phyloP scores from a whole-genome alignment of 2,329 filamentous ascomycete genomes.

The Penicillium fuscoglaucum region DNA sequence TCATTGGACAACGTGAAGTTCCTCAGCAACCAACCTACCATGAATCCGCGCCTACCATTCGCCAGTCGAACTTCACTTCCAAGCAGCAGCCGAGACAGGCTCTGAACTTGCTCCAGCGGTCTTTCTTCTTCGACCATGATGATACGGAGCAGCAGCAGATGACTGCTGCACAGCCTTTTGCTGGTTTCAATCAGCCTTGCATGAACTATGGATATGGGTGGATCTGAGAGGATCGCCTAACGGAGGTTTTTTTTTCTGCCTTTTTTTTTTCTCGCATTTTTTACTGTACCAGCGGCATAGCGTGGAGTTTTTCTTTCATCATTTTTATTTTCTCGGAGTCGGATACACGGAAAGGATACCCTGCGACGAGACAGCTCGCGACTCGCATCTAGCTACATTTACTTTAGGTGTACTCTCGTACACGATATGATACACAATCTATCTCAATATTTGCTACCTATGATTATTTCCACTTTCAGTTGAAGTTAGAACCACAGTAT shows the following conservation, averaged over 20 bases:
- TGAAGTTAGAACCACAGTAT: neutral
- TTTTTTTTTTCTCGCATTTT: slow-evolving; percentile 8
- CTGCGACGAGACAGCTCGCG: slow-evolving; percentile 16
- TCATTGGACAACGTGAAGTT: slow-evolving; percentile 7
- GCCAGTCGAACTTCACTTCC: slow-evolving; percentile 15
- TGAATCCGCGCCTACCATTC: slow-evolving; percentile 7
- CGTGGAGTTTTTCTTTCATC: slow-evolving; percentile 31
- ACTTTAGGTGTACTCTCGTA: slow-evolving; percentile 2
- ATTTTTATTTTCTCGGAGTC: slow-evolving; percentile 15
- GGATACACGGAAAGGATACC: slow-evolving; percentile 31
- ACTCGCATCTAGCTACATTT: slow-evolving; percentile 4
- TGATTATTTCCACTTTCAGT: neutral
- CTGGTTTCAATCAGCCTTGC: slow-evolving; percentile 32
- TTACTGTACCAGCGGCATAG: slow-evolving; percentile 32
- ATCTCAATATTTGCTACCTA: neutral
- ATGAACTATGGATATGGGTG: slow-evolving; percentile 39
- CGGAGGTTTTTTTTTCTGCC: slow-evolving; percentile 9
- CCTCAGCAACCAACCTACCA: slow-evolving; percentile 13
- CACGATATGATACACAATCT: neutral
- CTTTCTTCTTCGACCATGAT: slow-evolving; percentile 38
- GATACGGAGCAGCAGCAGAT: slow-evolving; percentile 27
- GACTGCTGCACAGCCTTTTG: slow-evolving; percentile 27
- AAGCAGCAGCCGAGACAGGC: slow-evolving; percentile 27
- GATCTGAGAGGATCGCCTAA: slow-evolving; percentile 26
- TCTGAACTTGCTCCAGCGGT: slow-evolving; percentile 32